These are phyloP conservation scores for Pseudonitzschia pungens DNA, from an alignment of 108 stramenopile genomes.

Conservation along the genomic window DNA sequence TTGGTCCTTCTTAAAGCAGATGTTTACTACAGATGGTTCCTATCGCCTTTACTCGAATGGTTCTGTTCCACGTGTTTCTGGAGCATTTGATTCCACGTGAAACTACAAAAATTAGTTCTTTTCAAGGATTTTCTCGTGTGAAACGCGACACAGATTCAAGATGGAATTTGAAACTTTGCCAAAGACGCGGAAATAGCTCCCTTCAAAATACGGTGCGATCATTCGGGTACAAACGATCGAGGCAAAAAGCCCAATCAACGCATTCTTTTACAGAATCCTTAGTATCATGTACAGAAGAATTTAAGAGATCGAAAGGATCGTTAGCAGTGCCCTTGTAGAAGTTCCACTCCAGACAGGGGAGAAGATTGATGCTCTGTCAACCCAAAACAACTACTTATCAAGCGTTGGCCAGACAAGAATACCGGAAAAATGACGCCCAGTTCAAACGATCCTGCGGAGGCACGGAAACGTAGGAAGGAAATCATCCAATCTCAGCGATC, in stretches of 20 bases:
- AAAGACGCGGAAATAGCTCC: background rate
- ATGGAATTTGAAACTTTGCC: background rate
- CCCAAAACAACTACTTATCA: background rate
- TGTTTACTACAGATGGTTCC: background rate
- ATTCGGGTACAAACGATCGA: background rate
- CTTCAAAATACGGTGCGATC: background rate
- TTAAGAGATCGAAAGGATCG: too few relatives aligned
- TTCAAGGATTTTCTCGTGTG: background rate
- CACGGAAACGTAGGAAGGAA: conserved; percentile 58
- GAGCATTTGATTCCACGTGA: conserved; percentile 1
- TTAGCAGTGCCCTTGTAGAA: too few relatives aligned
- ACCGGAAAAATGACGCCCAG: conserved; percentile 5
- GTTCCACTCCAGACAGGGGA: conserved; percentile 21
- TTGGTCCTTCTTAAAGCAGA: background rate
- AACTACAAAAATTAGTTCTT: background rate
- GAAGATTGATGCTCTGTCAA: background rate
- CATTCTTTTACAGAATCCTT: background rate
- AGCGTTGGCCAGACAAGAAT: background rate
- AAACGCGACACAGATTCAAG: conserved; percentile 5
- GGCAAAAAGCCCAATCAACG: conserved; percentile 1
- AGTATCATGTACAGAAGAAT: too few relatives aligned
- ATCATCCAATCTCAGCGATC: conserved; percentile 53
- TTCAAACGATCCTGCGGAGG: conserved; percentile 42
- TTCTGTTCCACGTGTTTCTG: background rate
- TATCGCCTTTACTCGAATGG: background rate